These are phyloP conservation scores for Backusella liffmaniae DNA, from an alignment of 192 early-diverging fungal genomes.

Conservation along the genomic window DNA sequence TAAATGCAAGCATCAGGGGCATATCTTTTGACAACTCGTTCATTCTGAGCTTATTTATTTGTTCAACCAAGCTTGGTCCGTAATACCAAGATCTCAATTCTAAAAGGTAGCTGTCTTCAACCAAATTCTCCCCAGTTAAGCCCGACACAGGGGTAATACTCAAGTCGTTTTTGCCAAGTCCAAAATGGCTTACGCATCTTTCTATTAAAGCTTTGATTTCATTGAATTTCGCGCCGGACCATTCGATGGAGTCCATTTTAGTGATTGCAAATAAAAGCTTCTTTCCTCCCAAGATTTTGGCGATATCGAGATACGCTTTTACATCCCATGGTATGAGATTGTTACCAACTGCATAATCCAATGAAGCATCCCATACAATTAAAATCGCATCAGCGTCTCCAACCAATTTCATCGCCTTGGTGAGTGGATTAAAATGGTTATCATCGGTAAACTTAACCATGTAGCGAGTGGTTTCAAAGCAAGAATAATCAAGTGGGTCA, in stretches of 20 bases:
- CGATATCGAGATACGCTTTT: constrained; percentile 86
- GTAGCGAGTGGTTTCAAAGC: background rate
- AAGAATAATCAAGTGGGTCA: background rate
- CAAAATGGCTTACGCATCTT: constrained; percentile 69
- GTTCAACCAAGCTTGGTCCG: constrained; percentile 76
- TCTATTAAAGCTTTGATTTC: constrained; percentile 69
- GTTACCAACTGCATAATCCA: constrained; percentile 79
- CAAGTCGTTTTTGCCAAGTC: constrained; percentile 74
- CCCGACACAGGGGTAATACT: constrained; percentile 89
- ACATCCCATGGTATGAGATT: constrained; percentile 79
- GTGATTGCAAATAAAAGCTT: constrained; percentile 94
- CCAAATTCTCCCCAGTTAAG: constrained; percentile 86
- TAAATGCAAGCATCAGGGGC: constrained; percentile 81
- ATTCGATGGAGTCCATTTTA: constrained; percentile 86
- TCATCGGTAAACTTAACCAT: background rate
- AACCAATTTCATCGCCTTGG: constrained; percentile 22
- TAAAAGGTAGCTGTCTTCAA: constrained; percentile 39
- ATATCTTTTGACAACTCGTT: constrained; percentile 71
- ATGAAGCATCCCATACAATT: constrained; percentile 84
- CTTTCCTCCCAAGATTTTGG: constrained; percentile 84
- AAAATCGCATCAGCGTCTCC: constrained; percentile 92
- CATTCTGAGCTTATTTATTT: constrained; percentile 66
- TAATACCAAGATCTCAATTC: constrained; percentile 73
- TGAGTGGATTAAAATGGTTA: background rate
- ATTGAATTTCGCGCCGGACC: constrained; percentile 80